Conservation (phyloP, 106 monocot species). For the Vanilla planifolia region DNA sequence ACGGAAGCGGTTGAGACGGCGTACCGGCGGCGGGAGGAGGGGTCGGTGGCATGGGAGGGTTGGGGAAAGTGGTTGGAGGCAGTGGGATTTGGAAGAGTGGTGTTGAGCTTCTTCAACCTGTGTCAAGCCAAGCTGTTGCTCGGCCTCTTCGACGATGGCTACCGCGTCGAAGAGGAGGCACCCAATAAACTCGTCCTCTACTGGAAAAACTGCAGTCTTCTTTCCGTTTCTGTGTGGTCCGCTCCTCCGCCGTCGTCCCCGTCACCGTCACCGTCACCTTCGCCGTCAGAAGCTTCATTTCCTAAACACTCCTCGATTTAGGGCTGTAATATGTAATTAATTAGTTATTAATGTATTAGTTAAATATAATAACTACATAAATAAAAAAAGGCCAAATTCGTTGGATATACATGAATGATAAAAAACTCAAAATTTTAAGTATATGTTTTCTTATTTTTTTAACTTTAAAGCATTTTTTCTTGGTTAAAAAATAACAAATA, state of each 20-base stretch:
- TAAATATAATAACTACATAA: too few relatives aligned
- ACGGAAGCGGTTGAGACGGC: constrained; percentile 14
- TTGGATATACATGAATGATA: too few relatives aligned
- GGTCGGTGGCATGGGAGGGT: neutral
- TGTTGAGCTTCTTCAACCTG: constrained; percentile 23
- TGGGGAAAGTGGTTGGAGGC: constrained; percentile 22
- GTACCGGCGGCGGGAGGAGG: neutral
- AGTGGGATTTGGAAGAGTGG: constrained; percentile 8
- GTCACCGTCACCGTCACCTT: too few relatives aligned
- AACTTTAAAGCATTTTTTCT: too few relatives aligned
- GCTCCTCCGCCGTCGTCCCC: constrained; percentile 2
- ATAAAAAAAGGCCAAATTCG: too few relatives aligned
- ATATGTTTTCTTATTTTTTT: too few relatives aligned
- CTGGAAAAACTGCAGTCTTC: constrained; percentile 17
- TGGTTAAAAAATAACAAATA: too few relatives aligned
- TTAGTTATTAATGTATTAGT: too few relatives aligned
- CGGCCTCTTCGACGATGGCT: constrained; percentile 27
- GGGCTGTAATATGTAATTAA: too few relatives aligned
- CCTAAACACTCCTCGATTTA: too few relatives aligned
- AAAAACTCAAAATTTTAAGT: too few relatives aligned
- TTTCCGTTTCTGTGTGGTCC: constrained; percentile 24
- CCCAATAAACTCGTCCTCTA: constrained; percentile 17
- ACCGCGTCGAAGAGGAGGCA: constrained; percentile 15
- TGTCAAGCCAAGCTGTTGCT: constrained; percentile 23
- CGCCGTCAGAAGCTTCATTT: too few relatives aligned